Evolutionary conservation across 2,329 filamentous ascomycete genomes (phyloP), one percentile per base, ranked within the genome.

Genomic region (Thielaviopsis populi): DNA sequence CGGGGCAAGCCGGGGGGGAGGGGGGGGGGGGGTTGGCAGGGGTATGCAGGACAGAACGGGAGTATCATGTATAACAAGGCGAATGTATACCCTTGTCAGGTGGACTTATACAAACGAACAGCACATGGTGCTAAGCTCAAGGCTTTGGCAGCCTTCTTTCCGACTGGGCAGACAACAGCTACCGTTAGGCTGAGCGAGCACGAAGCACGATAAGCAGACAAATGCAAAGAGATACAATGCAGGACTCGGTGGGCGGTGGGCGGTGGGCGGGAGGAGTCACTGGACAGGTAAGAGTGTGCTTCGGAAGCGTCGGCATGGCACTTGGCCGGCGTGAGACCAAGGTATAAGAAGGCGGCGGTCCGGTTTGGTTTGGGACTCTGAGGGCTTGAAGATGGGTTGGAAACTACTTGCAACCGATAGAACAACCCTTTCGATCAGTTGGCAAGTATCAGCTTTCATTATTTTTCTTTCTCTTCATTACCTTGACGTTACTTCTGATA

Each of bases 51-150:
- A 1, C 53, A 37, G 53, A 37, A 33, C 53, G 2, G 30, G 53
- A 56, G 24, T 27, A 50, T 2, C 46, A 50, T 50, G 46, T 37
- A n/a, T 22, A 37, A 15, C 53, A 33, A 22, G 53, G 53, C 27
- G 17, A 46, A 56, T 27, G 11, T 56, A 33, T 37, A 56, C 27
- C 53, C 53, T 22, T 33, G 53, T 56, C 53, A 56, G n/a, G 13
- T 19, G n/a, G 27, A 19, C 53, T 33, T 56, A n/a, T 56, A 33
- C 53, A 15, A 27, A 33, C 24, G 24, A 56, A 56, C 53, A 56
- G n/a, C 27, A 27, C 53, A 56, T 56, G 53, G 53, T 19, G 11
- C n/a, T 56, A n/a, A 56, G 53, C 53, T 56, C 37, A 56, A 56
- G 53, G 53, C 27, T 37, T 56, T 56, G 53, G 17, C 53, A 17